A percentile compares a stretch with the other conserved stretches of the same genome.
Evolutionary conservation across 768 basidiomycete genomes (phyloP).

Genomic region (Panaeolus cyanescens): DNA sequence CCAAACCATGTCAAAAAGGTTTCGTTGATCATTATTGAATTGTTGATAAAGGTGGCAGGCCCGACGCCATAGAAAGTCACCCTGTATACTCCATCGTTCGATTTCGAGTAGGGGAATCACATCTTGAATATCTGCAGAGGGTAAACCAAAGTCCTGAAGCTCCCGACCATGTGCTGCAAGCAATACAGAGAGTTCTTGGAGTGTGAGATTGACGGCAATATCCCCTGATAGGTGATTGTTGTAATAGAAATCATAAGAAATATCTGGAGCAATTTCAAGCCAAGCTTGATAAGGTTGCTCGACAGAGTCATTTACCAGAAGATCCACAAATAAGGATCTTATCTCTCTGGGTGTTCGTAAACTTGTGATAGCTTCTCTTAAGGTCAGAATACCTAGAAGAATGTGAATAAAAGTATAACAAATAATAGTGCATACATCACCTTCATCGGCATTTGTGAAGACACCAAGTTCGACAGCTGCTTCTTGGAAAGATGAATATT

Average conservation of each 20-base stretch:
- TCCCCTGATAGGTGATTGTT: constrained; percentile 7
- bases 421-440: too few species aligned
- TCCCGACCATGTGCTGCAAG: too few species aligned
- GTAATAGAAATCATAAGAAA: constrained; percentile 8
- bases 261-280: constrained; percentile 9
- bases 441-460: constrained; percentile 16
- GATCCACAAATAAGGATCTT: constrained; percentile 36
- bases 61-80: background rate
- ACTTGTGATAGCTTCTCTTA: constrained; percentile 34
- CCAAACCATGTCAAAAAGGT: constrained; percentile 10
- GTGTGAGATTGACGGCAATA: too few species aligned
- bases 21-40: constrained; percentile 11
- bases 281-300: too few species aligned
- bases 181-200: too few species aligned
- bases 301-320: constrained; percentile 35
- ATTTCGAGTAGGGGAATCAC: too few species aligned
- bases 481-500: constrained; percentile 20
- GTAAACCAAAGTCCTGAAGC: too few species aligned
- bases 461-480: constrained; percentile 16
- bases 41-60: constrained; percentile 11
- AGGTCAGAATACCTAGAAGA: too few species aligned
- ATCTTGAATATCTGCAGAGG: too few species aligned
- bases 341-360: constrained; percentile 36
- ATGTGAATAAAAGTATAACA: too few species aligned
- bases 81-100: background rate